Evolutionary conservation across 2,329 filamentous ascomycete species (phyloP).

Genomic region (Stagonosporopsis chrysanthemi): DNA sequence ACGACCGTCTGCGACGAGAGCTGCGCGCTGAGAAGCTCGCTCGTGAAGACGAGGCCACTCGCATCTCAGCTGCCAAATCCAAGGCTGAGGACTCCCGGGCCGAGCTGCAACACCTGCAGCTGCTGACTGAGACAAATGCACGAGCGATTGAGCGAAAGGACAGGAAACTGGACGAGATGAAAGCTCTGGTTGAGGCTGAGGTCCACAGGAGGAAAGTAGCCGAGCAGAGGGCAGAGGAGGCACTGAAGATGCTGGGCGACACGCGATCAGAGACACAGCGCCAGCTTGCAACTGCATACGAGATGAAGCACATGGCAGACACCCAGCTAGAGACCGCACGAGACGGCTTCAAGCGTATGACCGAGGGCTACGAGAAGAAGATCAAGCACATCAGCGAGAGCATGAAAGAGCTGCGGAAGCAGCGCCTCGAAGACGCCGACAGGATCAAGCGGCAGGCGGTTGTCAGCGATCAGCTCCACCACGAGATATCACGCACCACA

Average conservation of each 20-base stretch:
- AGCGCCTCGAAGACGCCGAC: constrained; percentile 41
- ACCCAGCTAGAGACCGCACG: constrained; percentile 72
- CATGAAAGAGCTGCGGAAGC: constrained; percentile 41
- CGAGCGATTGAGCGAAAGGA: constrained; percentile 75
- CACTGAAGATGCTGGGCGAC: constrained; percentile 72
- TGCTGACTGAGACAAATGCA: constrained; percentile 76
- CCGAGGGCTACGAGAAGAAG: constrained; percentile 54
- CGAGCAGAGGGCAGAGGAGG: constrained; percentile 64
- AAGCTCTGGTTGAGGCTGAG: constrained; percentile 69
- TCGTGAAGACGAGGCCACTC: constrained; percentile 74
- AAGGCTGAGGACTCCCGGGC: constrained; percentile 73
- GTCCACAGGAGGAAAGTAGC: constrained; percentile 67
- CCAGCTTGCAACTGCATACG: constrained; percentile 66
- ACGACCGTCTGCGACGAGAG: constrained; percentile 78
- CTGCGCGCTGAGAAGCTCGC: constrained; percentile 53
- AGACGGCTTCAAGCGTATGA: constrained; percentile 73
- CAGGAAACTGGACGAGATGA: constrained; percentile 74
- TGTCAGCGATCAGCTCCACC: constrained; percentile 75
- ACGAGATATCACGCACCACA: constrained; percentile 68
- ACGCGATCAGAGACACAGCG: constrained; percentile 65
- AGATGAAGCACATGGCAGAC: constrained; percentile 61
- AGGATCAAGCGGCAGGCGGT: constrained; percentile 64
- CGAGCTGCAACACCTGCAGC: constrained; percentile 73
- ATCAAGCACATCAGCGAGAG: constrained; percentile 63
- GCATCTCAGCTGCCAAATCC: constrained; percentile 71